Evolutionary conservation across 129 eudicot genomes (phyloP), one percentile per base, ranked within the genome.

Genomic region (Rutidosis leptorrhynchoides): DNA sequence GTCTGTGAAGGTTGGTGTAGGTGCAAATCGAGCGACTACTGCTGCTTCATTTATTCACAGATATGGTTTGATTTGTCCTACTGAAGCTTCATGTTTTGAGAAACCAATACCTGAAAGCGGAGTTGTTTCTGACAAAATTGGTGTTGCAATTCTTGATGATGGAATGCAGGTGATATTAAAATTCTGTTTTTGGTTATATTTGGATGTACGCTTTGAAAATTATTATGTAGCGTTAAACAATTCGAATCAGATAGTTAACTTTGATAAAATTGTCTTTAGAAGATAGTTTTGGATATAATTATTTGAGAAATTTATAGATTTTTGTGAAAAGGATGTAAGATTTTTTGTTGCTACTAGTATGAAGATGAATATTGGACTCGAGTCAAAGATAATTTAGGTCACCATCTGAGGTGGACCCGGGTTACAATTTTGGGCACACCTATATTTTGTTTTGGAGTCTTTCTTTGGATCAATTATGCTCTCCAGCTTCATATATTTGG

Each of bases 161-260:
- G 97, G 97, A 62, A 85, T 91, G 97, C 96, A 91, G 98, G 98
- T 91, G 77, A 68, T 1, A 43, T 35, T 35, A n/a, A 14, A 40
- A 14, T 15, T 53, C 7, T 37, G 14, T 63, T 60, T 45, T 17
- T 40, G 19, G 11, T 54, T 45, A 28, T 57, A 30, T 59, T 5
- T 30, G 23, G 40, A 29, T 59, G 45, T 17, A 3, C 16, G 3
- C 6, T 28, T 29, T 29, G 24, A 59, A 27, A 58, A 42, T 28
- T 20, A n/a, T 58, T 29, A 58, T 58, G 64, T 14, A 10, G 16
- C 17, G n/a, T 16, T 16, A 3, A 58, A 58, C 16, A 7, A 54
- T 20, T 16, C 21, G 17, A 37, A 37, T 37, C 9, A 11, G 45
- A 37, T 37, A 37, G 11, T 37, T 37, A 10, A 37, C 16, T 53